Evolutionary conservation across 2,329 filamentous ascomycete species (phyloP).

Genomic region (Meredithiella fracta): DNA sequence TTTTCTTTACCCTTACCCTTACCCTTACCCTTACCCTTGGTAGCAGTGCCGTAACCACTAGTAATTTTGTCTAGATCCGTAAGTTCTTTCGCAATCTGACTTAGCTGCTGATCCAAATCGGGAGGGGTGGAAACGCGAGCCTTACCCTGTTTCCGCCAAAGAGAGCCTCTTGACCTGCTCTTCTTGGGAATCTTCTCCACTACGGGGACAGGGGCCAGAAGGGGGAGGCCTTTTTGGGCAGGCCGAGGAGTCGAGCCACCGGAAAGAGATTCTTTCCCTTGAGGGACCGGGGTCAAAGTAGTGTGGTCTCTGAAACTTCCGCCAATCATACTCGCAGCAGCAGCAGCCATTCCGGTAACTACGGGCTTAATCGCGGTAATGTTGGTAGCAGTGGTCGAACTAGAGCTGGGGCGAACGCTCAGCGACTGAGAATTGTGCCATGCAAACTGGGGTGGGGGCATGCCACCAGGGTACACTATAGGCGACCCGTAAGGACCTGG

Average conservation of each 20-base stretch:
- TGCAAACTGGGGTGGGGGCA: neutral
- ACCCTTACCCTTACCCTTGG: neutral
- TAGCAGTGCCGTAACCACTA: neutral
- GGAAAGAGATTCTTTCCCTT: constrained; percentile 1
- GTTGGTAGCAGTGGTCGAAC: constrained; percentile 4
- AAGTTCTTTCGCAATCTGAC: neutral
- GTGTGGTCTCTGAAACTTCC: neutral
- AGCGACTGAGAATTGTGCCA: neutral
- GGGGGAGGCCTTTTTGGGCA: neutral
- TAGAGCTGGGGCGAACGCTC: neutral
- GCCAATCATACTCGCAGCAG: neutral
- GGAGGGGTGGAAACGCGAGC: neutral
- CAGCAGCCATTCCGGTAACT: neutral
- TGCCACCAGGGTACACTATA: neutral
- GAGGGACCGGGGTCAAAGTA: neutral
- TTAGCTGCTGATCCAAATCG: neutral
- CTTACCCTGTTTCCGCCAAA: neutral
- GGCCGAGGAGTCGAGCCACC: constrained; percentile 10
- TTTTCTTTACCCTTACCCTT: constrained; percentile 9
- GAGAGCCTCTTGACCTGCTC: neutral
- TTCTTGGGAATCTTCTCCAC: neutral
- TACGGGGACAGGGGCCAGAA: neutral
- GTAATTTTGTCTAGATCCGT: neutral
- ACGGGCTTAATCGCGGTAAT: neutral
- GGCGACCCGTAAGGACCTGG: neutral